phyloP scores from a whole-genome alignment of 192 early-diverging fungal genomes.

The Radiomyces spectabilis region DNA sequence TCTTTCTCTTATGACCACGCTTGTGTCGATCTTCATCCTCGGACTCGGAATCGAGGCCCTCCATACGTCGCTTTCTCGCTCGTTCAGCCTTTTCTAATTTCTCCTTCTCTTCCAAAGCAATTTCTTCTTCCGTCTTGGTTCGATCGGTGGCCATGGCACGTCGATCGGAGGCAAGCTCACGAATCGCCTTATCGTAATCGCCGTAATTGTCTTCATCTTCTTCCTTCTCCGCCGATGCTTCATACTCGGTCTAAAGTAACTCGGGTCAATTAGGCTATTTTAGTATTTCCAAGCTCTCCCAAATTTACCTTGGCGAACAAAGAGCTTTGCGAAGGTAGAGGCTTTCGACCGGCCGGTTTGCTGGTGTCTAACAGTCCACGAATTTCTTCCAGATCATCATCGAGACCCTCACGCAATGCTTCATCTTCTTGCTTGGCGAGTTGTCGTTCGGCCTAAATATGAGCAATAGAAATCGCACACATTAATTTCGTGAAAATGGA shows the following conservation, averaged over 20 bases:
- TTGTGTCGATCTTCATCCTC: conserved; percentile 36
- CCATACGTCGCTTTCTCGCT: conserved; percentile 74
- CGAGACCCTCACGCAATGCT: conserved; percentile 72
- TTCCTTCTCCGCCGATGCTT: conserved; percentile 15
- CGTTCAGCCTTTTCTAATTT: conserved; percentile 84
- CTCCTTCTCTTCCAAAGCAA: conserved; percentile 74
- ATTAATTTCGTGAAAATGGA: too few species aligned
- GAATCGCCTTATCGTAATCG: conserved; percentile 79
- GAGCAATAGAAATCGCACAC: background rate
- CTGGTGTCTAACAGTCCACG: conserved; percentile 54
- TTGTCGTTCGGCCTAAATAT: conserved; percentile 70
- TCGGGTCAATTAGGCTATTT: too few species aligned
- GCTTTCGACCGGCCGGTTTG: conserved; percentile 31
- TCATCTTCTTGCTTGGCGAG: conserved; percentile 81
- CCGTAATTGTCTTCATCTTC: conserved; percentile 39
- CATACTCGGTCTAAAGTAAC: conserved; percentile 15
- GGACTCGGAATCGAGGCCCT: conserved; percentile 58
- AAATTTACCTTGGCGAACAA: conserved; percentile 21
- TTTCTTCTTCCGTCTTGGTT: conserved; percentile 90
- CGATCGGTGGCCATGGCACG: conserved; percentile 86
- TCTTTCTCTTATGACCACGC: conserved; percentile 31
- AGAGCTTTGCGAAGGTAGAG: conserved; percentile 34
- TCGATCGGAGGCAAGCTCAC: conserved; percentile 76
- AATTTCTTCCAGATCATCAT: conserved; percentile 83
- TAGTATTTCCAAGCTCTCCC: conserved; percentile 13